Base-by-base conservation (phyloP, 2,329 filamentous ascomycete species). In the Sporothrix curviconia region DNA sequence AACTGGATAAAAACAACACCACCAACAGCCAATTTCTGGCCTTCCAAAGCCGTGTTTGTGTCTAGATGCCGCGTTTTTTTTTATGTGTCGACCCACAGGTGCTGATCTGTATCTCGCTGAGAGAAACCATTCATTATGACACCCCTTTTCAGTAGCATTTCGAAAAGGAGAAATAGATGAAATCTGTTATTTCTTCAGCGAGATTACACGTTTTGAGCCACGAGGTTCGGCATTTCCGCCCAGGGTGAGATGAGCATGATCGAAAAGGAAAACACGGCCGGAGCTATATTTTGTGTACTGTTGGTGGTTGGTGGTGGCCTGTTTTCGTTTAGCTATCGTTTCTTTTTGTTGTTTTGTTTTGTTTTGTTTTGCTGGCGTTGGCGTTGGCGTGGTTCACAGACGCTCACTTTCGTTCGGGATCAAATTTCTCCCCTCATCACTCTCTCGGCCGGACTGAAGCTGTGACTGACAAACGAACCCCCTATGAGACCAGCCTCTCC, bases 61-160 rank as follows among this genome's bases (percentile, higher is more conserved):
- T 40, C 40, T 30, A 44, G 34, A 19, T 25, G 52, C 44, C 30
- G 19, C 5, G 34, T 44, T 55, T 25, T 44, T 12, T n/a, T n/a
- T n/a, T n/a, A n/a, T n/a, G n/a, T n/a, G 14, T n/a, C 19, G 49
- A 17, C 49, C 34, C 49, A 39, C 30, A 52, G 25, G 24, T 34
- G 56, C 22, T 47, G 56, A 57, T 53, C 56, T 28, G 42, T 22
- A 54, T 58, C 47, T 49, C 50, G 19, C 36, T 34, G 17, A 19
- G 25, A 15, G 9, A 34, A 39, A 37, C 25, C 25, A 22, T 15
- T 15, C 34, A 39, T 34, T 22, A 51, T 34, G 49, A 51, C 49
- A n/a, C n/a, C n/a, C n/a, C n/a, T n/a, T n/a, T n/a, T n/a, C n/a
- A n/a, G n/a, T n/a, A n/a, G n/a, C n/a, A n/a, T n/a, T n/a, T n/a